Conservation (phyloP, 164 flowering plant species). For the Aristolochia fimbriata region DNA sequence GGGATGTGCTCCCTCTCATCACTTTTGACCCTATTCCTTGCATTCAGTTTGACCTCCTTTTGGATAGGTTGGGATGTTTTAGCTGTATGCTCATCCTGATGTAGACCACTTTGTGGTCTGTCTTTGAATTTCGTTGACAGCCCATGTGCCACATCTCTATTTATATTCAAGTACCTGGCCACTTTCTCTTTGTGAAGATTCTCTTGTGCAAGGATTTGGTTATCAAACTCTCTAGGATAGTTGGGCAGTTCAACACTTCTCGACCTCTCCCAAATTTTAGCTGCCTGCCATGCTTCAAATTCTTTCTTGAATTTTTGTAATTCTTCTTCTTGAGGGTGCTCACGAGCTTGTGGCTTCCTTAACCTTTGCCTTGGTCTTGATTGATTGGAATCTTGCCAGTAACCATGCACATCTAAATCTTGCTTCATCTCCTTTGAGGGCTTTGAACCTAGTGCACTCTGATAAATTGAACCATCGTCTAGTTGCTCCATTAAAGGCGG, state of each 20-base stretch:
- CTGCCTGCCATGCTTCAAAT: slow-evolving; percentile 92
- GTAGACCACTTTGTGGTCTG: slow-evolving; percentile 13
- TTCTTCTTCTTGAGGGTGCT: slow-evolving; percentile 96
- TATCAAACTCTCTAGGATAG: slow-evolving; percentile 21
- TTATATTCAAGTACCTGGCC: slow-evolving; percentile 23
- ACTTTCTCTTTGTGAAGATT: slow-evolving; percentile 44
- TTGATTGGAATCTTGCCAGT: slow-evolving; percentile 18
- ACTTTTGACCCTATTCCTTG: slow-evolving; percentile 20
- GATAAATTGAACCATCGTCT: slow-evolving; percentile 18
- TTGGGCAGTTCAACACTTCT: slow-evolving; percentile 33
- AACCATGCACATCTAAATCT: slow-evolving; percentile 11
- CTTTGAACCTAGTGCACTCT: slow-evolving; percentile 23
- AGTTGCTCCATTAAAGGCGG: slow-evolving; percentile 20
- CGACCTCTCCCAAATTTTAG: slow-evolving; percentile 59
- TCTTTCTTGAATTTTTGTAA: slow-evolving; percentile 93
- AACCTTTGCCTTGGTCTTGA: slow-evolving; percentile 15
- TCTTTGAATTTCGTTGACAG: slow-evolving; percentile 17
- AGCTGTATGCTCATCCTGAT: slow-evolving; percentile 14
- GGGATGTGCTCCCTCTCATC: slow-evolving; percentile 25
- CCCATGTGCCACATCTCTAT: slow-evolving; percentile 7
- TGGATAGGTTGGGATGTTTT: slow-evolving; percentile 15
- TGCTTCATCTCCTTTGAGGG: slow-evolving; percentile 20
- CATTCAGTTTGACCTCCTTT: slow-evolving; percentile 14
- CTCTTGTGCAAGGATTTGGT: slow-evolving; percentile 37
- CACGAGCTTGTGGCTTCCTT: slow-evolving; percentile 45